Evolutionary conservation across 225 moss, liverwort and hornwort genomes (phyloP), one percentile per base, ranked within the genome.

Genomic region (Polytrichum commune): DNA sequence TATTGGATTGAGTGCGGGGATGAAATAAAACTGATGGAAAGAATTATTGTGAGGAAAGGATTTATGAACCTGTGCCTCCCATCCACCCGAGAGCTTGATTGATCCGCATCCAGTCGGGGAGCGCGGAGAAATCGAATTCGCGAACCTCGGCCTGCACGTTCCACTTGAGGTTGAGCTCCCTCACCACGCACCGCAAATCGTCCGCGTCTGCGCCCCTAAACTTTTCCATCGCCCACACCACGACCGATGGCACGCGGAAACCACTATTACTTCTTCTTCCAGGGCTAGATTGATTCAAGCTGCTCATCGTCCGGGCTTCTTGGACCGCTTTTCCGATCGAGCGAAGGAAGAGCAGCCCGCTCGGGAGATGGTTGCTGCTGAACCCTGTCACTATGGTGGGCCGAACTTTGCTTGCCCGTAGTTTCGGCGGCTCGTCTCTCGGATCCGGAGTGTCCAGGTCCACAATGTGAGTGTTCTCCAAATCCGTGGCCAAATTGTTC

Each of bases 61-160:
- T 9, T 46, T 3, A 16, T 29, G 29, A 13, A 64, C 64, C 64
- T 64, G 27, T 27, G 29, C 53, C 18, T 26, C 27, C 68, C 5
- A 32, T 65, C 5, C 16, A 27, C 27, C 29, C 29, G 56, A 73
- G 65, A 58, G 27, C 20, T 64, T 83, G 81, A 53, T 85, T 72
- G 81, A 90, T 74, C 18, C 83, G 68, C 88, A 82, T 88, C 83
- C 88, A 90, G 24, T 29, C 6, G 0, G 90, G 88, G 25, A 74
- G 67, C 16, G 73, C 72, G 4, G 82, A 85, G 67, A 83, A 88
- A 63, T 83, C 75, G 74, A 83, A 88, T 5, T 26, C 3, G 0
- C 90, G 80, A 1, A 88, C 66, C 27, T 90, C 90, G 0, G 77
- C 62, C 16, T 67, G 69, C 25, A 86, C 38, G 2, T 69, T 64